Evolutionary conservation across 352 stramenopile species (phyloP).

Genomic region (Globisporangium emineosum): DNA sequence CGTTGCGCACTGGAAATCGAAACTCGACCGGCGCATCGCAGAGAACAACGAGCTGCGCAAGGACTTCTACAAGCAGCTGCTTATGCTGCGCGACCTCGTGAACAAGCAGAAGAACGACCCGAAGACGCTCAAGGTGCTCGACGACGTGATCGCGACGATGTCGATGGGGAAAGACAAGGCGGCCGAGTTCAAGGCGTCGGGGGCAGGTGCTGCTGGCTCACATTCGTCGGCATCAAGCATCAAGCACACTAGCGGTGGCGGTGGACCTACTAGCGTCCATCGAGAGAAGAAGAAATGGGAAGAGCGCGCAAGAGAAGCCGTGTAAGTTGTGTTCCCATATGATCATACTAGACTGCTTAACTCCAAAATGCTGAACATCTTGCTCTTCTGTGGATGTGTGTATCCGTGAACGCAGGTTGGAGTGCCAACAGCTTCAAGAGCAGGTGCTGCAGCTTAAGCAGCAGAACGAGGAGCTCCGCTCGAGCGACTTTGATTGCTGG

Average conservation of each 20-base stretch:
- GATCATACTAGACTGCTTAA: too few species aligned
- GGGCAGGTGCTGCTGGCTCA: neutral
- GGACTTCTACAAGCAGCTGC: constrained; percentile 67
- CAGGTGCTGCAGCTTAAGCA: constrained; percentile 41
- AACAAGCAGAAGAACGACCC: constrained; percentile 49
- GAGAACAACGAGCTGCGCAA: constrained; percentile 69
- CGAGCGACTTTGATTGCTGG: constrained; percentile 33
- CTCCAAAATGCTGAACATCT: too few species aligned
- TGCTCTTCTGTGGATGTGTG: too few species aligned
- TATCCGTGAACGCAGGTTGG: constrained; percentile 14
- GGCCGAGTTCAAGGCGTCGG: constrained; percentile 4
- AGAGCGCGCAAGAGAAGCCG: constrained; percentile 44
- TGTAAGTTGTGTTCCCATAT: constrained; percentile 26
- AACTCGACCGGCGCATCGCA: constrained; percentile 58
- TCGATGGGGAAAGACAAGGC: constrained; percentile 17
- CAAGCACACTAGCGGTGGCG: constrained; percentile 1
- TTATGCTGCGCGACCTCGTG: constrained; percentile 70
- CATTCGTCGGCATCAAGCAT: neutral
- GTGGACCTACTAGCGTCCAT: constrained; percentile 17
- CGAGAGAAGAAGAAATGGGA: constrained; percentile 73
- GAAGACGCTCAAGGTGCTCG: constrained; percentile 42
- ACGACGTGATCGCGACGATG: constrained; percentile 45
- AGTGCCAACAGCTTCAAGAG: constrained; percentile 52
- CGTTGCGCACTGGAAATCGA: constrained; percentile 37
- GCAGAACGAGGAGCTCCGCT: constrained; percentile 30